These are phyloP conservation scores for Pichia occidentalis DNA, from an alignment of 805 yeast species.

Conservation along the genomic window DNA sequence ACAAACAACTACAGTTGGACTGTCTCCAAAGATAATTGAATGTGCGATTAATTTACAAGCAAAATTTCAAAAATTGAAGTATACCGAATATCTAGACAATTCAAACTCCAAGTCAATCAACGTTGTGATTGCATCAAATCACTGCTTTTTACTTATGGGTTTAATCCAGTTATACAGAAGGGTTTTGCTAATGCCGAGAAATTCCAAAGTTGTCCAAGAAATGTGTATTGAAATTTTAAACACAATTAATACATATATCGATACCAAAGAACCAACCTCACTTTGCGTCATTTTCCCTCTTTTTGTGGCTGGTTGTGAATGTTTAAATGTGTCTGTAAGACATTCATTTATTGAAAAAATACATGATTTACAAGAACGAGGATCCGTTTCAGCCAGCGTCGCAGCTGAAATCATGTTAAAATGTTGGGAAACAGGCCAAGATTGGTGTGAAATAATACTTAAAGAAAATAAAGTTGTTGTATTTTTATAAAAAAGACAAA, in stretches of 20 bases:
- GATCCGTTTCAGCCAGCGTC: constrained; percentile 30
- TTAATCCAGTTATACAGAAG: constrained; percentile 51
- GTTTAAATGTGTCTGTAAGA: constrained; percentile 32
- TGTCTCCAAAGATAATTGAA: constrained; percentile 21
- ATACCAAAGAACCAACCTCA: constrained; percentile 43
- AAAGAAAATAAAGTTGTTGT: constrained; percentile 39
- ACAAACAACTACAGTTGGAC: constrained; percentile 1
- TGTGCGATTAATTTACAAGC: constrained; percentile 37
- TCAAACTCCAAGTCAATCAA: constrained; percentile 16
- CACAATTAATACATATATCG: constrained; percentile 35
- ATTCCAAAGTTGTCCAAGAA: constrained; percentile 42
- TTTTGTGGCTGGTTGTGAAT: constrained; percentile 56
- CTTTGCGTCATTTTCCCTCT: constrained; percentile 49
- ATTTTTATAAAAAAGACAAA: constrained; percentile 31
- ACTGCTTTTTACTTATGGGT: constrained; percentile 46
- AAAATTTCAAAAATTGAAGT: constrained; percentile 25
- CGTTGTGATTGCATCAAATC: constrained; percentile 40
- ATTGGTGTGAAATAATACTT: constrained; percentile 45
- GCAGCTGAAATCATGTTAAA: constrained; percentile 37
- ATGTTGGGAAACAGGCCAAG: constrained; percentile 48
- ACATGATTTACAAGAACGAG: constrained; percentile 34
- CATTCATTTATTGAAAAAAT: constrained; percentile 36
- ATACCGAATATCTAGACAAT: constrained; percentile 10
- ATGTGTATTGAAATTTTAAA: constrained; percentile 36
- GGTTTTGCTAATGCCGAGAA: constrained; percentile 41